phyloP scores from a whole-genome alignment of 2,329 filamentous ascomycete species.

The Leptographium wingfieldii region DNA sequence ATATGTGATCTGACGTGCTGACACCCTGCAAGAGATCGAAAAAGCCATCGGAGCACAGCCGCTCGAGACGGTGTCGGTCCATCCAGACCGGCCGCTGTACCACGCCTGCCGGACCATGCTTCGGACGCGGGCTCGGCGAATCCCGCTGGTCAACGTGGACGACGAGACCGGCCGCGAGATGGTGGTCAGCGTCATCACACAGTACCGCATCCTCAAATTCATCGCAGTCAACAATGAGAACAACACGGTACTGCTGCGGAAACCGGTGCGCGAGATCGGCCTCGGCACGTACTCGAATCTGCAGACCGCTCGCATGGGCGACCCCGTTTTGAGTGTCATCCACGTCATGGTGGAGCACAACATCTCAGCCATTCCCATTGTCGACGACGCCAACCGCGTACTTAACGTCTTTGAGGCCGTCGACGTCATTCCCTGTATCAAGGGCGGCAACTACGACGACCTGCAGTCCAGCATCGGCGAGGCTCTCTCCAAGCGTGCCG shows the following conservation, averaged over 20 bases:
- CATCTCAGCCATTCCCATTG: conserved; percentile 88
- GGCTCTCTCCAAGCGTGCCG: conserved; percentile 71
- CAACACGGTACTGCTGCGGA: conserved; percentile 79
- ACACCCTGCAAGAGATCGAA: conserved; percentile 64
- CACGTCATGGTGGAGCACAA: conserved; percentile 84
- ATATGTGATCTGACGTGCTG: not conserved
- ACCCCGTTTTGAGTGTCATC: conserved; percentile 86
- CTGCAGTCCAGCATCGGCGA: conserved; percentile 77
- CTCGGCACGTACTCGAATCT: conserved; percentile 76
- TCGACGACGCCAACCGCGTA: conserved; percentile 65
- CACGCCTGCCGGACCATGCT: conserved; percentile 94
- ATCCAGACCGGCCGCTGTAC: conserved; percentile 80
- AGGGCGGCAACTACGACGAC: conserved; percentile 85
- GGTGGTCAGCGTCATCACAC: conserved; percentile 92
- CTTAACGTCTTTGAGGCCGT: conserved; percentile 97
- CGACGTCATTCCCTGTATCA: conserved; percentile 92
- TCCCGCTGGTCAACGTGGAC: conserved; percentile 85
- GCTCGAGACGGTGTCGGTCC: conserved; percentile 91
- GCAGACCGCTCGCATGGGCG: conserved; percentile 76
- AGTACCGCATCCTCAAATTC: conserved; percentile 97
- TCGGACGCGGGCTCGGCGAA: conserved; percentile 80
- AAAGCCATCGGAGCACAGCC: conserved; percentile 82
- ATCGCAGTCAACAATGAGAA: conserved; percentile 84
- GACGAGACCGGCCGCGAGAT: conserved; percentile 87
- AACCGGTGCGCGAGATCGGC: conserved; percentile 70